A percentile compares a stretch with the other conserved stretches of the same genome.
phyloP scores from a whole-genome alignment of 768 basidiomycete species.

The Neoboletus brunneissimus region DNA sequence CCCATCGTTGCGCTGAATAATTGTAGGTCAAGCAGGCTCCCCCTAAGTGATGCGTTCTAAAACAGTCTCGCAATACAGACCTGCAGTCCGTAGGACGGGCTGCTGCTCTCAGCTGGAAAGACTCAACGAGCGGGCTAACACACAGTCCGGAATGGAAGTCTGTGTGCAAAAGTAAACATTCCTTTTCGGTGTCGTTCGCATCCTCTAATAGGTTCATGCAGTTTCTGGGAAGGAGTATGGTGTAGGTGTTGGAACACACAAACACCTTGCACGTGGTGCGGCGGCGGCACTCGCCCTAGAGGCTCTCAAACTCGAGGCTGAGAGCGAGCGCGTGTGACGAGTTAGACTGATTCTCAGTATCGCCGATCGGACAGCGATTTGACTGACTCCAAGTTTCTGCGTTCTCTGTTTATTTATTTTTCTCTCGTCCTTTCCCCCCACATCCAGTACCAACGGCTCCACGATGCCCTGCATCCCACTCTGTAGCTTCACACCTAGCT shows the following conservation, averaged over 20 bases:
- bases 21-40: conserved; percentile 28
- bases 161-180: conserved; percentile 53
- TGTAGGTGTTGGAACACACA: conserved; percentile 47
- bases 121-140: conserved; percentile 41
- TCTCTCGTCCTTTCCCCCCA: background rate
- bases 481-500: conserved; percentile 9
- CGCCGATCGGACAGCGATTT: background rate
- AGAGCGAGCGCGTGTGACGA: conserved; percentile 16
- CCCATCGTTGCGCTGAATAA: conserved; percentile 40
- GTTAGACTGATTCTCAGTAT: background rate
- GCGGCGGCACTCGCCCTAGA: conserved; percentile 36
- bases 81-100: conserved; percentile 46
- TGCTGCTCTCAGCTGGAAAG: conserved; percentile 53
- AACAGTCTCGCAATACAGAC: conserved; percentile 36
- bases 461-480: background rate
- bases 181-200: conserved; percentile 1
- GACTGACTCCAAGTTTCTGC: background rate
- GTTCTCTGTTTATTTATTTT: conserved; percentile 7
- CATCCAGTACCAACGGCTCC: background rate
- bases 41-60: background rate
- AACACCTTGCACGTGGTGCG: conserved; percentile 48
- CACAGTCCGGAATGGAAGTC: conserved; percentile 54
- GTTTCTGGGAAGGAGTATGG: conserved; percentile 52
- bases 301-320: conserved; percentile 31
- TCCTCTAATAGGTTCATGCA: conserved; percentile 27